Evolutionary conservation across 768 basidiomycete species (phyloP).

Genomic region (Collybia nuda): DNA sequence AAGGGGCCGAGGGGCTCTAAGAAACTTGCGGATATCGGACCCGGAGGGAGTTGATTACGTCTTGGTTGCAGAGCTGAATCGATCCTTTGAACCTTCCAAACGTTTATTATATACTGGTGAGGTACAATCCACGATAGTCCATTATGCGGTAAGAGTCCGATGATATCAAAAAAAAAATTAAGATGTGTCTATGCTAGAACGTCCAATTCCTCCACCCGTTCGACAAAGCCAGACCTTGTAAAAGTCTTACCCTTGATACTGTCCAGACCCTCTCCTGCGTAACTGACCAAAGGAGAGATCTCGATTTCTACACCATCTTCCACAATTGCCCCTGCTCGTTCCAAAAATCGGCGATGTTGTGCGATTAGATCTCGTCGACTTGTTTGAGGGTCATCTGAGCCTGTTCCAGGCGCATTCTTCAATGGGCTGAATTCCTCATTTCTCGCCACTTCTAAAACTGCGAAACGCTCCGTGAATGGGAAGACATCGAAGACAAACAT

Average conservation of each 20-base stretch:
- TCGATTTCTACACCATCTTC: conserved; percentile 82
- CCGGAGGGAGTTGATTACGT: conserved; percentile 38
- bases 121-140: conserved; percentile 11
- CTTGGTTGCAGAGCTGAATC: conserved; percentile 3
- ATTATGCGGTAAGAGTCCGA: conserved; percentile 11
- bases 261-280: conserved; percentile 90
- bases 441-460: conserved; percentile 86
- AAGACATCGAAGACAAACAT: conserved; percentile 99
- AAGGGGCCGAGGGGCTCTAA: conserved; percentile 48
- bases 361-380: conserved; percentile 86
- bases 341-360: conserved; percentile 86
- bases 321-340: conserved; percentile 73
- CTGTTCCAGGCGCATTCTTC: conserved; percentile 95
- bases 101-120: background rate
- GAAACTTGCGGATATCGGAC: conserved; percentile 42
- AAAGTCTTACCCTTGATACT: conserved; percentile 75
- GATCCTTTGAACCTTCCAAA: background rate
- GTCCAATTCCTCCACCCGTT: conserved; percentile 68
- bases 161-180: background rate
- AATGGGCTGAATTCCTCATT: conserved; percentile 93
- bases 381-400: conserved; percentile 87
- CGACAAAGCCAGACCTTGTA: conserved; percentile 71
- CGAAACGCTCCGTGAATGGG: conserved; percentile 80
- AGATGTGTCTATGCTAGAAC: conserved; percentile 35
- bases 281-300: conserved; percentile 84